phyloP scores from a whole-genome alignment of 306 rosid genomes.

The Cucurbita pepo region DNA sequence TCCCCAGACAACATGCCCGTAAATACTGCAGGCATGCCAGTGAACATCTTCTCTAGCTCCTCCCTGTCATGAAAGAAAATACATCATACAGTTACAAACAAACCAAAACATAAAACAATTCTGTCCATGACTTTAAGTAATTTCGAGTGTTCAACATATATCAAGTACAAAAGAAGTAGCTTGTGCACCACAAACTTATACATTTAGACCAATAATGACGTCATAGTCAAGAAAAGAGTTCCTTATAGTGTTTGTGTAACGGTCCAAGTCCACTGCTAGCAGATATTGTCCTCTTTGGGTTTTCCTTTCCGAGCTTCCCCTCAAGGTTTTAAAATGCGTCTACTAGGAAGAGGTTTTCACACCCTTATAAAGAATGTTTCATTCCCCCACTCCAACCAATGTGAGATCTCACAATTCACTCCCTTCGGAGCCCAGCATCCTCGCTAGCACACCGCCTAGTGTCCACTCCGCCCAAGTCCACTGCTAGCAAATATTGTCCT shows the following conservation, averaged over 20 bases:
- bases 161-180: not conserved
- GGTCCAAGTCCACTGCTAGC: too few species aligned
- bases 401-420: too few species aligned
- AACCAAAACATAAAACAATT: not conserved
- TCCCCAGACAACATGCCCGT: constrained; percentile 95
- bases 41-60: constrained; percentile 80
- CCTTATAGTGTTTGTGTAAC: not conserved
- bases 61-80: constrained; percentile 32
- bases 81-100: not conserved
- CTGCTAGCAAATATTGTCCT: too few species aligned
- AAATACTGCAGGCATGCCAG: constrained; percentile 82
- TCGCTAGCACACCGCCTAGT: too few species aligned
- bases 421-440: too few species aligned
- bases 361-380: too few species aligned
- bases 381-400: too few species aligned
- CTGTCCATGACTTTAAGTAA: not conserved
- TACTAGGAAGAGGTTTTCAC: too few species aligned
- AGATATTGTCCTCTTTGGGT: too few species aligned
- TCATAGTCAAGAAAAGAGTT: not conserved
- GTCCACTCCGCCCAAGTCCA: too few species aligned
- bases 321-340: too few species aligned
- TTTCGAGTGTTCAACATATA: not conserved
- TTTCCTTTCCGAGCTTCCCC: too few species aligned
- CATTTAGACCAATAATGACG: not conserved
- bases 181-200: not conserved